Conservation (phyloP, 2,329 filamentous ascomycete genomes). For the Aureobasidium sp. region DNA sequence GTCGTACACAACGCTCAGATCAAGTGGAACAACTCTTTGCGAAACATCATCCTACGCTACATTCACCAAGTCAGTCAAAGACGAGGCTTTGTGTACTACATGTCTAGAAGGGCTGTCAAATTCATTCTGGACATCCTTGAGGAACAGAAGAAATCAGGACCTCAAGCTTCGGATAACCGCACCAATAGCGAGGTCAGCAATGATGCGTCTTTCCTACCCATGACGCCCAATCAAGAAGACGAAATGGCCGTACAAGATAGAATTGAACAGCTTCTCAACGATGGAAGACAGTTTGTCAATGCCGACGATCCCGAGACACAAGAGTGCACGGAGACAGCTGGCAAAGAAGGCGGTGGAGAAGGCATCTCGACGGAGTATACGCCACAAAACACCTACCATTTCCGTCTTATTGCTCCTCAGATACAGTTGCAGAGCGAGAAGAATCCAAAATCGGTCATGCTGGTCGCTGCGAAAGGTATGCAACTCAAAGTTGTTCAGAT, state of each 20-base stretch:
- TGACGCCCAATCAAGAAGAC: slow-evolving; percentile 48
- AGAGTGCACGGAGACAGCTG: slow-evolving; percentile 27
- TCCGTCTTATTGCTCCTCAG: slow-evolving; percentile 91
- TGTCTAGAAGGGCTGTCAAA: slow-evolving; percentile 90
- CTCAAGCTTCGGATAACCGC: not conserved
- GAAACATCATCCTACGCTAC: slow-evolving; percentile 94
- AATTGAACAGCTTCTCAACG: slow-evolving; percentile 76
- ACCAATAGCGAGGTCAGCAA: slow-evolving; percentile 1
- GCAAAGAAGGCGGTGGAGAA: slow-evolving; percentile 47
- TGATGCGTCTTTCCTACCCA: slow-evolving; percentile 16
- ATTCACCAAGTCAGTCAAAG: slow-evolving; percentile 96
- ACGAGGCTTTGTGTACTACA: slow-evolving; percentile 94
- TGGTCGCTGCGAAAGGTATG: slow-evolving; percentile 97
- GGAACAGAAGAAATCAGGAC: slow-evolving; percentile 73
- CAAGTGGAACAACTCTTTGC: slow-evolving; percentile 95
- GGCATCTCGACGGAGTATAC: slow-evolving; percentile 84
- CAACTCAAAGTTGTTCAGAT: slow-evolving; percentile 95
- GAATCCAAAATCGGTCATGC: slow-evolving; percentile 90
- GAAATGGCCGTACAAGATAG: slow-evolving; percentile 69
- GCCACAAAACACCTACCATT: slow-evolving; percentile 87
- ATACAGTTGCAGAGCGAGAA: slow-evolving; percentile 98
- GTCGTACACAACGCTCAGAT: slow-evolving; percentile 96
- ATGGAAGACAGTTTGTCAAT: slow-evolving; percentile 75
- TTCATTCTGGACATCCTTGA: slow-evolving; percentile 98
- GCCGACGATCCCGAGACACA: slow-evolving; percentile 51